Evolutionary conservation across 345 rosid species (phyloP), one percentile per base, ranked within the genome.

Genomic region (Syzygium aromaticum): DNA sequence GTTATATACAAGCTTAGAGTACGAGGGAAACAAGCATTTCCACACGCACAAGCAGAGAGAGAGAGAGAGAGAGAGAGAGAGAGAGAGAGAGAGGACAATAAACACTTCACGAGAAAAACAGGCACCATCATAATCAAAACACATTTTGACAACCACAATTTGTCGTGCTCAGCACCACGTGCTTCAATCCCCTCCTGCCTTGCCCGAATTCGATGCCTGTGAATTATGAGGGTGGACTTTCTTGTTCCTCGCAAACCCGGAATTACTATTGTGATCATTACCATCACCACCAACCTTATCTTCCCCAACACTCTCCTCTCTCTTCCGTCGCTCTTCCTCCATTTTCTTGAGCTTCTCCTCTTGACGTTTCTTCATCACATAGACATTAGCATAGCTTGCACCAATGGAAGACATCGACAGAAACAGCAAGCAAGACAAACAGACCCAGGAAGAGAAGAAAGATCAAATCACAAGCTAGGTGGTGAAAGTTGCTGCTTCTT

Each of bases 391-490:
- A 67, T 86, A 87, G 63, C 87, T 86, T 9, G 89, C 90, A 73
- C 92, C 92, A 17, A 90, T 56, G 21, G 92, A 90, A 84, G 92
- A 87, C 92, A 90, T 90, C n/a, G 40, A 33, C 85, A 14, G n/a
- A 67, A 21, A 10, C 11, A 84, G 59, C 49, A 19, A 73, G 54
- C 53, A 85, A 54, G 38, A 6, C 51, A 38, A 19, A 73, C 22
- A 28, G 77, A 59, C 8, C 64, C 40, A 21, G 54, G 54, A 73
- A 46, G 15, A 15, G 13, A 86, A 43, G 53, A 33, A 43, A 43
- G 1, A 27, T 51, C 52, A 22, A 21, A 54, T 46, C 53, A 1
- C 33, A 2, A 8, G 21, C 33, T 57, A 21, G 51, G 73, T 15
- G 77, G 30, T 52, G 61, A 84, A 21, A 28, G 53, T 8, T 19